phyloP scores from a whole-genome alignment of 768 basidiomycete species.

The Lentinula raphanica region DNA sequence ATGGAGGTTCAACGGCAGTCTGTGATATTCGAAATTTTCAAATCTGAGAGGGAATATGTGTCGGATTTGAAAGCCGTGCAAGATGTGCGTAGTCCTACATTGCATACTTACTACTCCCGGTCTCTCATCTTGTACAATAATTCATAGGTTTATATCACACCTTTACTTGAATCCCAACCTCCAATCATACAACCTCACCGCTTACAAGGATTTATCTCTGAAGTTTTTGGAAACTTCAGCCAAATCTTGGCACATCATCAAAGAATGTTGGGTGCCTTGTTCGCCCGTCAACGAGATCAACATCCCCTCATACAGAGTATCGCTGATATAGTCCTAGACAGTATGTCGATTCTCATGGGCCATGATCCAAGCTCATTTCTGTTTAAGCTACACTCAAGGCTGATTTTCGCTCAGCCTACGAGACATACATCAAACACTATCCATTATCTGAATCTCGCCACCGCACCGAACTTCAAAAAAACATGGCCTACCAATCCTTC shows the following conservation, averaged over 20 bases:
- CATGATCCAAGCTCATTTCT: conserved; percentile 22
- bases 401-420: conserved; percentile 64
- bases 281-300: conserved; percentile 76
- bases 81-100: conserved; percentile 40
- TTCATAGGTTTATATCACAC: conserved; percentile 65
- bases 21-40: conserved; percentile 84
- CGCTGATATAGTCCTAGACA: conserved; percentile 80
- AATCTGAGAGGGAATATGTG: conserved; percentile 86
- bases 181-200: conserved; percentile 55
- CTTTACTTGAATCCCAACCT: conserved; percentile 55
- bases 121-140: neutral
- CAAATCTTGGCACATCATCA: conserved; percentile 65
- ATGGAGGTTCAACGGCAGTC: conserved; percentile 82
- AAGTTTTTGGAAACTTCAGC: conserved; percentile 82
- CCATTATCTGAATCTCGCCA: conserved; percentile 81
- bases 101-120: neutral
- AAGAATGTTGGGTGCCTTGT: conserved; percentile 65
- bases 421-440: conserved; percentile 83
- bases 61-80: conserved; percentile 67
- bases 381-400: conserved; percentile 33
- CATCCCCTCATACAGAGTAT: conserved; percentile 80
- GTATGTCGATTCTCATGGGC: conserved; percentile 32
- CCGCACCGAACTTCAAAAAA: conserved; percentile 67
- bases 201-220: conserved; percentile 62
- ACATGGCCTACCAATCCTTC: conserved; percentile 62